phyloP scores from a whole-genome alignment of 805 yeast genomes.

The Pichia occidentalis region DNA sequence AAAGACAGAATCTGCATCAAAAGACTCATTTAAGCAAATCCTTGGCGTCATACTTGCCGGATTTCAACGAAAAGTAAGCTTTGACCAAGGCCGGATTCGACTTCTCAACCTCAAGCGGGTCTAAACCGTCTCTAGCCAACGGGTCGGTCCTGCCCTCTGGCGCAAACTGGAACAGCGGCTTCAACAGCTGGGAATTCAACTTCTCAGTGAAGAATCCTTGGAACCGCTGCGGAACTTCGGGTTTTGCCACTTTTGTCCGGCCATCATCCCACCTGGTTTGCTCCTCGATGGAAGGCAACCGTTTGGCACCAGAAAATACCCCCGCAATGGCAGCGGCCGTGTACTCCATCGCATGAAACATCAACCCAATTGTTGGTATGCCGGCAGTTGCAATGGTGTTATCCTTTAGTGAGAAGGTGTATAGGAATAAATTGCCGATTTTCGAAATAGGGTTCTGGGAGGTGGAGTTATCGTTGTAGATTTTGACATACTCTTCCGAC shows the following conservation, averaged over 20 bases:
- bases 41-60: slow-evolving; percentile 6
- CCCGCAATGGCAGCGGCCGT: slow-evolving; percentile 52
- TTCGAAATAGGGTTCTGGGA: slow-evolving; percentile 12
- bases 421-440: slow-evolving; percentile 22
- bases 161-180: slow-evolving; percentile 15
- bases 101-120: slow-evolving; percentile 12
- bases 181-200: slow-evolving; percentile 13
- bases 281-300: slow-evolving; percentile 35
- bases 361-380: slow-evolving; percentile 35
- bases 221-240: slow-evolving; percentile 16
- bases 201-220: slow-evolving; percentile 13
- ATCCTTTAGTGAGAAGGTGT: slow-evolving; percentile 37
- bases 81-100: slow-evolving; percentile 12
- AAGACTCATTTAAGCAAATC: slow-evolving; percentile 10
- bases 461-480: slow-evolving; percentile 6
- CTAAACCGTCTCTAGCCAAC: slow-evolving; percentile 7
- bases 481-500: slow-evolving; percentile 11
- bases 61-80: slow-evolving; percentile 11
- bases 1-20: too few relatives aligned
- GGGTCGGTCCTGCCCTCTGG: slow-evolving; percentile 16
- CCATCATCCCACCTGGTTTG: slow-evolving; percentile 30
- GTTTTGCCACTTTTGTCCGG: slow-evolving; percentile 12
- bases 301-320: slow-evolving; percentile 40
- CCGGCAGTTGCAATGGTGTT: slow-evolving; percentile 39
- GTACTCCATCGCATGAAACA: slow-evolving; percentile 45